Conservation (phyloP, 768 basidiomycete genomes). For the Pleurotus djamor region DNA sequence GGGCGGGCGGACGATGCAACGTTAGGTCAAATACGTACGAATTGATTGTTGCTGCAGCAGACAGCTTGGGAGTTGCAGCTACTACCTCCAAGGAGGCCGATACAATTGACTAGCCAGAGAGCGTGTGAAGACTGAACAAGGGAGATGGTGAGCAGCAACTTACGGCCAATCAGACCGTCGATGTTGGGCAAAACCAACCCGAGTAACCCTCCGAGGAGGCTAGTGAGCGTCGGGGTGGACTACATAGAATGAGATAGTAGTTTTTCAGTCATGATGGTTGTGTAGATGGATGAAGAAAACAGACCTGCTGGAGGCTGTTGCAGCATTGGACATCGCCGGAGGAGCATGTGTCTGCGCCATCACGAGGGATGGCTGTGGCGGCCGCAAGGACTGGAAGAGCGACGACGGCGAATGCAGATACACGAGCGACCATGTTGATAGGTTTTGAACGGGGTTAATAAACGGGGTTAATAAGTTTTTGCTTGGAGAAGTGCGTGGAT, state of each 20-base stretch:
- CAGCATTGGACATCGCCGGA: background rate
- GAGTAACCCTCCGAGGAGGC: background rate
- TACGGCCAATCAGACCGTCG: background rate
- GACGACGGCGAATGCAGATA: background rate
- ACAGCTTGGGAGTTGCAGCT: background rate
- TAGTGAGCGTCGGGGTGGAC: background rate
- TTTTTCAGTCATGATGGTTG: too few relatives aligned
- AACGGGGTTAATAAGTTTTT: too few relatives aligned
- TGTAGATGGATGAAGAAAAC: too few relatives aligned
- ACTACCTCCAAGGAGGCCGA: background rate
- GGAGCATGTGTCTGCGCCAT: background rate
- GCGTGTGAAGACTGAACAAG: background rate
- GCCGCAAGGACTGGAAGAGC: background rate
- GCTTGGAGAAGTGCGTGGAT: too few relatives aligned
- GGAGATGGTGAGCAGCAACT: background rate
- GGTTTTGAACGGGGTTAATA: background rate
- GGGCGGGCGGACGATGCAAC: too few relatives aligned
- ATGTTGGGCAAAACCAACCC: background rate
- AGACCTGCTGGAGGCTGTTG: background rate
- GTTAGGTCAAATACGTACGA: too few relatives aligned
- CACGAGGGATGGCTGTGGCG: slow-evolving; percentile 2
- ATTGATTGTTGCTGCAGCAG: too few relatives aligned
- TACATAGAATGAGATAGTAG: too few relatives aligned
- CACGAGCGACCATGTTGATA: background rate
- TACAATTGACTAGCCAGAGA: background rate